Evolutionary conservation across 139 green algal genomes (phyloP), one percentile per base, ranked within the genome.

Genomic region (Micromonas commoda): DNA sequence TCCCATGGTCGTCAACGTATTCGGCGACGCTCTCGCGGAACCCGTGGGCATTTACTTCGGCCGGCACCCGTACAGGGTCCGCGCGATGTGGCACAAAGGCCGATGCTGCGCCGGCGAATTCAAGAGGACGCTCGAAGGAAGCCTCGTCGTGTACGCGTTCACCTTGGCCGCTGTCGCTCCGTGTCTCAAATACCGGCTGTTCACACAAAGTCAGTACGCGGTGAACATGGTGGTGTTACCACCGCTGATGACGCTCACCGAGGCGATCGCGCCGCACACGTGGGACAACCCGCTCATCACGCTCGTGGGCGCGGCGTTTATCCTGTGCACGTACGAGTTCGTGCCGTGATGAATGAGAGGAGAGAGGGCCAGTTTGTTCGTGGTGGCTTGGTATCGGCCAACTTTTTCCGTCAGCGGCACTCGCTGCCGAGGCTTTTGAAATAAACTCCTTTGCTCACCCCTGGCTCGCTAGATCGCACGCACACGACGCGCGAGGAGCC

Each of bases 221-320:
- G 24, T 29, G 16, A n/a, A 24, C 2, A 19, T 71, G 3, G 24
- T 71, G 16, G 19, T 71, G 2, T 71, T 71, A 33, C 64, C 64
- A 9, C 64, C 26, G 34, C 2, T 33, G 1, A 71, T 33, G 24
- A 71, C 64, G 1, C 26, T 37, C 24, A 2, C 24, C 1, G 64
- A 71, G 26, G 64, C 64, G 21, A 45, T 26, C 28, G 64, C 64
- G 21, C 64, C 64, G 35, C 64, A 71, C 35, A 71, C 64, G n/a
- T 71, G 64, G 64, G 64, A 71, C 35, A 71, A 71, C 26, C 64
- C 64, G 24, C 35, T 71, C 26, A 31, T 71, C 34, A 71, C 64
- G 26, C 24, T 71, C 28, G 26, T 71, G 64, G 24, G 64, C 64
- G 26, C 24, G 2, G 23, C 35, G n/a, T 35, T 29, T 71, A 37